Conservation (phyloP, 345 rosid genomes). For the Citrus sinensis region DVS_A1.0 CM039165.1:8181001-8181500, state of each 20-base stretch:
- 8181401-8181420: background rate
- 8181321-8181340: background rate
- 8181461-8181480: background rate
- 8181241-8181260: too few relatives aligned
- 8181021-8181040: background rate
- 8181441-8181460: background rate
- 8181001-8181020: background rate
- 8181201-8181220: background rate
- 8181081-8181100: background rate
- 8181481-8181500: background rate
- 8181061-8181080: background rate
- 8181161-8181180: background rate
- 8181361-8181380: background rate
- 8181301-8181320: too few relatives aligned
- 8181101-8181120: background rate
- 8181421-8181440: background rate
- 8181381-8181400: background rate
- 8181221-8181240: too few relatives aligned
- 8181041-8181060: background rate
- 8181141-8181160: background rate
- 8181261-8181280: too few relatives aligned
- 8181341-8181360: background rate
- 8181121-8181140: background rate
- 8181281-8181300: too few relatives aligned
- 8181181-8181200: background rate